A percentile compares a stretch with the other conserved stretches of the same genome.
These are phyloP conservation scores for Fragosphaeria purpurea DNA, from an alignment of 2,329 filamentous ascomycete species.

Conservation along the genomic window DNA sequence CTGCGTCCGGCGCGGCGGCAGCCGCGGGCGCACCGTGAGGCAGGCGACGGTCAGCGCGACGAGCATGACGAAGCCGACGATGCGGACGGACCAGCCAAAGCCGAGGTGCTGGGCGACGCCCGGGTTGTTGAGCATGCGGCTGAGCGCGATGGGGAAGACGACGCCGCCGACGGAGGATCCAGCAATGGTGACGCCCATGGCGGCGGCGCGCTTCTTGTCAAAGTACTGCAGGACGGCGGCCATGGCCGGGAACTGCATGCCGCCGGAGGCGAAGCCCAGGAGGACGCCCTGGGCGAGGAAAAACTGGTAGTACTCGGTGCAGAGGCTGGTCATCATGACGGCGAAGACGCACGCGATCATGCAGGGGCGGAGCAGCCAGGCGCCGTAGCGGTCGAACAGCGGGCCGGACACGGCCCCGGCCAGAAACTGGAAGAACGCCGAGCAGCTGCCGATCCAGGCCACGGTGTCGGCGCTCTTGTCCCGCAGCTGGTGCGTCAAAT, in stretches of 20 bases:
- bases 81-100: slow-evolving; percentile 25
- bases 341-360: slow-evolving; percentile 36
- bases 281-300: slow-evolving; percentile 30
- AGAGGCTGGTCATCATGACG: slow-evolving; percentile 32
- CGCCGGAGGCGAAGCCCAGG: slow-evolving; percentile 23
- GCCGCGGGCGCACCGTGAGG: slow-evolving; percentile 31
- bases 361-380: slow-evolving; percentile 38
- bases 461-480: slow-evolving; percentile 21
- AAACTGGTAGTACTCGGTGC: slow-evolving; percentile 29
- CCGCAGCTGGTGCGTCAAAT: slow-evolving; percentile 23
- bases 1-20: slow-evolving; percentile 26
- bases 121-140: slow-evolving; percentile 38
- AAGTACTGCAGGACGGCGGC: slow-evolving; percentile 29
- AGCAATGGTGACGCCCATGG: slow-evolving; percentile 26
- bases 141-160: slow-evolving; percentile 40
- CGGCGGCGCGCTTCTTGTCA: slow-evolving; percentile 25
- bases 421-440: slow-evolving; percentile 21
- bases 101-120: slow-evolving; percentile 11
- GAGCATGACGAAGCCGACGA: slow-evolving; percentile 34
- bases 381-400: slow-evolving; percentile 28
- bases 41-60: slow-evolving; percentile 24
- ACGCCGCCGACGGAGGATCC: slow-evolving; percentile 35
- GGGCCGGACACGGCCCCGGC: slow-evolving; percentile 21
- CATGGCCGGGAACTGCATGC: slow-evolving; percentile 27
- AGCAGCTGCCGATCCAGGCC: slow-evolving; percentile 31